Conservation (phyloP, 129 eudicot genomes). For the Helianthus tuberosus region DNA sequence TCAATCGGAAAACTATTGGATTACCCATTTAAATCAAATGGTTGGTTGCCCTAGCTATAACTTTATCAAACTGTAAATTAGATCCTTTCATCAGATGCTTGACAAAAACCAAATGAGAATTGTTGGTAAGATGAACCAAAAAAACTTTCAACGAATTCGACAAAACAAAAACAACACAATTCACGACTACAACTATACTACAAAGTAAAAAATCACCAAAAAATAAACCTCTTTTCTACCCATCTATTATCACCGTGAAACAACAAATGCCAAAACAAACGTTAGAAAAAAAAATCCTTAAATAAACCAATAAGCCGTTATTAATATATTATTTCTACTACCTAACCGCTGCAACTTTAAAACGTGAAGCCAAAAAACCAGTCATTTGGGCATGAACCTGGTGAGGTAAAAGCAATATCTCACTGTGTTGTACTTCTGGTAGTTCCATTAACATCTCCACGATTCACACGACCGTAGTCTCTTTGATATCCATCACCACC, state of each 20-base stretch:
- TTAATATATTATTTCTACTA: slow-evolving; percentile 14
- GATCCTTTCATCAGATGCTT: too few species aligned
- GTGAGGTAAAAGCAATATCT: slow-evolving; percentile 54
- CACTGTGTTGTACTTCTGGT: slow-evolving; percentile 56
- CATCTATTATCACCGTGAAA: slow-evolving; percentile 20
- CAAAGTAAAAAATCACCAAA: background rate
- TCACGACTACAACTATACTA: background rate
- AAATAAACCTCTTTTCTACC: slow-evolving; percentile 19
- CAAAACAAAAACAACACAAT: slow-evolving; percentile 15
- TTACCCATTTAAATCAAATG: too few species aligned
- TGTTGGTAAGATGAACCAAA: too few species aligned
- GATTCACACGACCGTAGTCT: slow-evolving; percentile 50
- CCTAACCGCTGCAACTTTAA: slow-evolving; percentile 17
- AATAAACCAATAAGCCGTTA: slow-evolving; percentile 18
- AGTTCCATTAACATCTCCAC: slow-evolving; percentile 52
- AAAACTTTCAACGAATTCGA: slow-evolving; percentile 38
- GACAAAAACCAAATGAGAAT: too few species aligned
- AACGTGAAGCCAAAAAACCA: slow-evolving; percentile 18
- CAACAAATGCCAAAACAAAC: slow-evolving; percentile 15
- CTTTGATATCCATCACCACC: slow-evolving; percentile 60
- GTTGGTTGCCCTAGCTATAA: too few species aligned
- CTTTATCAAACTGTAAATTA: too few species aligned
- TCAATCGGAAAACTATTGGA: too few species aligned
- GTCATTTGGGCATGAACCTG: background rate
- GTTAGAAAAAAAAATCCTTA: background rate